These are phyloP conservation scores for Coelastrella sp. DNA, from an alignment of 139 green algal species.

Conservation along the genomic window DNA sequence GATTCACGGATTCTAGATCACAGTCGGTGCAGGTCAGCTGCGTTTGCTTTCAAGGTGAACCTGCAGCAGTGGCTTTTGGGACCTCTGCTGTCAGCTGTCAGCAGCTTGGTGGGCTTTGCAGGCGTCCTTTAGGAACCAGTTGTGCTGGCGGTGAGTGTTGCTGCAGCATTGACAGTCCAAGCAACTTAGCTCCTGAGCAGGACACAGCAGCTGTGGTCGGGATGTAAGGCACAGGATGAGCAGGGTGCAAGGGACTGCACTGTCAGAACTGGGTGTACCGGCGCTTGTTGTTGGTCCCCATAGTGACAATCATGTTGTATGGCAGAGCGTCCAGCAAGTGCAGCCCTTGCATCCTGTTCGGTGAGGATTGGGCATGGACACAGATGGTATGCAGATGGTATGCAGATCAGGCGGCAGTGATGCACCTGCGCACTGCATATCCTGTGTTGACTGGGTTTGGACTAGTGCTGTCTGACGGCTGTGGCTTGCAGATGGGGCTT, in stretches of 20 bases:
- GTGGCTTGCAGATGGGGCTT: no score
- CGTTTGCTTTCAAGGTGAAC: background rate
- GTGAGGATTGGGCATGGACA: no score
- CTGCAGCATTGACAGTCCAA: background rate
- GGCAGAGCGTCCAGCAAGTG: no score
- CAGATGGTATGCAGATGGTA: no score
- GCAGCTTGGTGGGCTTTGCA: no score
- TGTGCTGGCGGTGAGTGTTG: background rate
- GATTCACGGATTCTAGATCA: conserved; percentile 96
- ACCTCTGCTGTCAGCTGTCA: background rate
- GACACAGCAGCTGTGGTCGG: background rate
- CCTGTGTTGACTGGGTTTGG: no score
- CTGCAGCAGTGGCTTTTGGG: background rate
- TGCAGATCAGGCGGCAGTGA: no score
- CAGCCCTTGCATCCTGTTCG: no score
- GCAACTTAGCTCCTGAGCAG: background rate
- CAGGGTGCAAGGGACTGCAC: background rate
- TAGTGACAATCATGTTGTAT: no score
- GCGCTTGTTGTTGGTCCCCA: no score
- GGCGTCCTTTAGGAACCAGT: background rate
- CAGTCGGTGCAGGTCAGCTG: background rate
- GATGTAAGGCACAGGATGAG: background rate
- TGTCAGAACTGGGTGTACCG: background rate
- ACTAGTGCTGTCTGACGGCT: no score
- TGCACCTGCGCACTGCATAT: no score